Evolutionary conservation across 1,139 yeast genomes (phyloP), one percentile per base, ranked within the genome.

Genomic region (Yamadazyma trypodendri): DNA sequence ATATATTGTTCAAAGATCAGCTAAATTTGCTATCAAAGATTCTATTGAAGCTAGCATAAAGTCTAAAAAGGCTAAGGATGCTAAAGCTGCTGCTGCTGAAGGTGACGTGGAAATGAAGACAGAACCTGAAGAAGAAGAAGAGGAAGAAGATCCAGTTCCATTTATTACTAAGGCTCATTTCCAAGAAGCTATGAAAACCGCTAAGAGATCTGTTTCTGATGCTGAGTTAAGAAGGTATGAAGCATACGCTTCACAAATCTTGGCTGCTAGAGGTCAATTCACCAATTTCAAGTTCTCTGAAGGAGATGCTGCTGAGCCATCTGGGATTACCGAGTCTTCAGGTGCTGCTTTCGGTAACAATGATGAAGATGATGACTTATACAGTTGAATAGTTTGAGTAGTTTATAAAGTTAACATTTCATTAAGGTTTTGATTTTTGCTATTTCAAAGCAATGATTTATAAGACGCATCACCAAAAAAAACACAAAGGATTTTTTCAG

Each of bases 171-270:
- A 86, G 58, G 84, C 84, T 37, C 96, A 89, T 63, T 88, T 94
- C 56, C 96, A 94, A 66, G 98, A 92, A 72, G 98, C 99, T 36
- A 94, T 94, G 98, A 89, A 90, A 81, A 89, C 97, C 1, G 98
- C 98, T 39, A 85, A 89, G 68, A 86, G 97, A 57, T 89, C 97
- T 39, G 98, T 94, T 40, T 83, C 95, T 33, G 98, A 94, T 60
- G 85, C 97, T 32, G 98, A 94, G 68, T 79, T 94, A 58, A 92
- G 99, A 69, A 92, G 98, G 70, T 94, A 94, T 62, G 98, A 94
- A 71, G 95, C 97, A 12, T 94, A 90, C 58, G 96, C 98, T 40
- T 97, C 89, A 65, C 97, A 92, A 68, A 77, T 94, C 63, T 94
- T 84, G 65, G 87, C 96, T 37, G 86, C 97, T 2, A 86, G 98